phyloP scores from a whole-genome alignment of 306 rosid species.

The Coriaria nepalensis region DNA sequence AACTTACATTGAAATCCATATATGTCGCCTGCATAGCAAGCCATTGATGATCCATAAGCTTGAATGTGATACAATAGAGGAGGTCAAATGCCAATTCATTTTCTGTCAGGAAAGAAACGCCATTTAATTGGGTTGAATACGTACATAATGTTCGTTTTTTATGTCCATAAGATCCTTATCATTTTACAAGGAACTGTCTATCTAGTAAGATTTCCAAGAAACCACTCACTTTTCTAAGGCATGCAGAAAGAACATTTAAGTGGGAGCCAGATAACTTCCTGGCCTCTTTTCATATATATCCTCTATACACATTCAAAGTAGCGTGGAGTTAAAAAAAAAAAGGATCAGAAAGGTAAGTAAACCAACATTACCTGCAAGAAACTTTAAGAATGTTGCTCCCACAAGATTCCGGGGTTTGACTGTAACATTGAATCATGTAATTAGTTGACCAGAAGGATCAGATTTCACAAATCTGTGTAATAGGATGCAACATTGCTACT shows the following conservation, averaged over 20 bases:
- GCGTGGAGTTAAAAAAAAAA: background rate
- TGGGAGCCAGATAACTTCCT: too few species aligned
- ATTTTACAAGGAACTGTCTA: too few species aligned
- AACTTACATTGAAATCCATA: constrained; percentile 96
- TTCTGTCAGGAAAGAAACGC: constrained; percentile 34
- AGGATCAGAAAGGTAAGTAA: background rate
- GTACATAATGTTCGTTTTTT: background rate
- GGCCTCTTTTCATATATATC: too few species aligned
- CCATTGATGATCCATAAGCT: constrained; percentile 97
- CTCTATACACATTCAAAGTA: too few species aligned
- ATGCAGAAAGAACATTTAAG: background rate
- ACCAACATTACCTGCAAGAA: constrained; percentile 56
- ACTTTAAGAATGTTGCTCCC: constrained; percentile 86
- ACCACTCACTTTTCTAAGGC: background rate
- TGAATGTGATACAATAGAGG: constrained; percentile 93
- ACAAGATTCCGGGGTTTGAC: constrained; percentile 84
- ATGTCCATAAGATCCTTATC: background rate
- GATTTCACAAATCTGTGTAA: background rate
- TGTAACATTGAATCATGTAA: constrained; percentile 28
- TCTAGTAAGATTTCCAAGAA: background rate
- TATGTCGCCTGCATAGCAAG: constrained; percentile 94
- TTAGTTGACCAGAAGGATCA: constrained; percentile 12
- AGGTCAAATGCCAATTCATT: constrained; percentile 84
- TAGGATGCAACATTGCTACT: too few species aligned
- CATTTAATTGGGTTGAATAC: constrained; percentile 2